A percentile compares a stretch with the other conserved stretches of the same genome.
These are phyloP conservation scores for Colletotrichum sp. DNA, from an alignment of 2,329 filamentous ascomycete species.

Conservation along the genomic window DNA sequence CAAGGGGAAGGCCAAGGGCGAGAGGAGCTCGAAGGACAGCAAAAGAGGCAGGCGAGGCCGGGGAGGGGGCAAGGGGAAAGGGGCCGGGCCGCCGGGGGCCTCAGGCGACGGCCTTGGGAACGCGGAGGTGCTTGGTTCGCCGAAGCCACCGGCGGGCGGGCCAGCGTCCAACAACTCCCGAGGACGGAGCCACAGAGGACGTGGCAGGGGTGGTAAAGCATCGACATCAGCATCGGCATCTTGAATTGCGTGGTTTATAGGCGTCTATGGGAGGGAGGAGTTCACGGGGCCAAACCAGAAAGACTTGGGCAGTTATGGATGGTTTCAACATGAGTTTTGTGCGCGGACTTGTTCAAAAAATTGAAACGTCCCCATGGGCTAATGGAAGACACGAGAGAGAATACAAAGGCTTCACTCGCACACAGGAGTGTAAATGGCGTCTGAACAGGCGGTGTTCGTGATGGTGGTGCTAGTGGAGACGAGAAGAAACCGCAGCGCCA, in stretches of 20 bases:
- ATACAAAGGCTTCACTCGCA: neutral
- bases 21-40: conserved; percentile 29
- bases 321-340: neutral
- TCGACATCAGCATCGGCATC: neutral
- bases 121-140: neutral
- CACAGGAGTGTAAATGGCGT: neutral
- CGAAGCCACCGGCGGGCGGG: neutral
- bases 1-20: conserved; percentile 48
- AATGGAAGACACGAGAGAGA: neutral
- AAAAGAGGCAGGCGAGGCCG: conserved; percentile 24
- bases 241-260: neutral
- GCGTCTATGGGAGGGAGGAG: neutral
- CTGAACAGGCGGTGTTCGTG: neutral
- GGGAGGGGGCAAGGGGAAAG: conserved; percentile 23
- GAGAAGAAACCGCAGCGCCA: neutral
- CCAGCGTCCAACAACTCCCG: neutral
- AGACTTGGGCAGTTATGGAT: neutral
- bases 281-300: neutral
- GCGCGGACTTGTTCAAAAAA: neutral
- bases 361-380: neutral
- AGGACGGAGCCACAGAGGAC: conserved; percentile 7
- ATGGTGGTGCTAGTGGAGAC: neutral
- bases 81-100: neutral
- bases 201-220: conserved; percentile 15
- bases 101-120: neutral